A percentile compares a stretch with the other conserved stretches of the same genome.
These are phyloP conservation scores for Populus davidiana DNA, from an alignment of 345 rosid species.

Conservation along the genomic window DNA sequence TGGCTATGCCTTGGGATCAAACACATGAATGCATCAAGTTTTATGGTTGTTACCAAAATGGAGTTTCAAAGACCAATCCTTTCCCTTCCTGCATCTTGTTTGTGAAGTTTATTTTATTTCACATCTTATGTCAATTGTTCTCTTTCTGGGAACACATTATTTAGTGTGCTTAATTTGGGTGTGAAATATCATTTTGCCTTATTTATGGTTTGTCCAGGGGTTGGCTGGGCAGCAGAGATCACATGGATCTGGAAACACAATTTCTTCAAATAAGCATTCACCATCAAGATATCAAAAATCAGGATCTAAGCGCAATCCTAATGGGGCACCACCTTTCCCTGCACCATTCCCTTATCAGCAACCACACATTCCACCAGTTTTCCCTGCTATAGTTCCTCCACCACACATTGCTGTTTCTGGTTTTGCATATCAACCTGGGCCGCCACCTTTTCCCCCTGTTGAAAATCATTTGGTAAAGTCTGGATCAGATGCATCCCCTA, in stretches of 20 bases:
- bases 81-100: not conserved
- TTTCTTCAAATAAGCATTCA: conserved; percentile 48
- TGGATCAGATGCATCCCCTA: conserved; percentile 50
- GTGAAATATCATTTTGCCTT: not conserved
- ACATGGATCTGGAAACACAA: conserved; percentile 51
- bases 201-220: conserved; percentile 39
- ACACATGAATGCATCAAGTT: not conserved
- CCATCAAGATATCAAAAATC: conserved; percentile 57
- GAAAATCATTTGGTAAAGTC: conserved; percentile 58
- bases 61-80: not conserved
- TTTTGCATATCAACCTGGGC: conserved; percentile 54
- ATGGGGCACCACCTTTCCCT: conserved; percentile 55
- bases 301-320: conserved; percentile 58
- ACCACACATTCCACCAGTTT: conserved; percentile 42
- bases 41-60: not conserved
- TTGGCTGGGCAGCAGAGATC: conserved; percentile 51
- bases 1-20: not conserved
- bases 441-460: conserved; percentile 55
- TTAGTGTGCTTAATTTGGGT: conserved; percentile 4
- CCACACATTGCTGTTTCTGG: conserved; percentile 66
- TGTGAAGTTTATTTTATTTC: conserved; percentile 4
- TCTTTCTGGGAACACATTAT: not conserved
- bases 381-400: conserved; percentile 59
- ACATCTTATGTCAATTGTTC: not conserved
- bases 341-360: conserved; percentile 54